phyloP scores from a whole-genome alignment of 2,329 filamentous ascomycete genomes.

The Harringtonia lauricola region DNA sequence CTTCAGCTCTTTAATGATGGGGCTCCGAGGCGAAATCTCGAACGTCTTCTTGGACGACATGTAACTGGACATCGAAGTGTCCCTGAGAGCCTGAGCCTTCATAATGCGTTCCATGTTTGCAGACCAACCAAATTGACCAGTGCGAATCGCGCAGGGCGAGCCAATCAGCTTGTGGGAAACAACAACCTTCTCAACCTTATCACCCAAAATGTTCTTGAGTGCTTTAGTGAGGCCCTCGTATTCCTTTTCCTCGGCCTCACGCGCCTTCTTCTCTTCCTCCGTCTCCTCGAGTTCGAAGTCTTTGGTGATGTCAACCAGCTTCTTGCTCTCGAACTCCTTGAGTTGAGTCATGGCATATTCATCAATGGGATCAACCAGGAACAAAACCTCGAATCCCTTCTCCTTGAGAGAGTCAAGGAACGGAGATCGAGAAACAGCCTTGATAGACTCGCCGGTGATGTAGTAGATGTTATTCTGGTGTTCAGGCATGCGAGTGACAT shows the following conservation, averaged over 20 bases:
- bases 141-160: conserved; percentile 96
- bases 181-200: conserved; percentile 99
- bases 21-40: conserved; percentile 97
- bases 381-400: conserved; percentile 99
- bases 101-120: conserved; percentile 99
- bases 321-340: conserved; percentile 99
- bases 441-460: conserved; percentile 99
- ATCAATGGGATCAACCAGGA: conserved; percentile 98
- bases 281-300: conserved; percentile 99
- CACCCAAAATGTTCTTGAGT: conserved; percentile 97
- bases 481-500: conserved; percentile 98
- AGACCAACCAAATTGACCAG: conserved; percentile 98
- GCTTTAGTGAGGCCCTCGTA: conserved; percentile 89
- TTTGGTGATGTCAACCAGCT: conserved; percentile 99
- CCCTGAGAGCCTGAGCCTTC: conserved; percentile 99
- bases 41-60: conserved; percentile 99
- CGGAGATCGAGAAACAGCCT: conserved; percentile 94
- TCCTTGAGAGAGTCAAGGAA: conserved; percentile 98
- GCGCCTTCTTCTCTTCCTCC: conserved; percentile 95
- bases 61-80: conserved; percentile 99
- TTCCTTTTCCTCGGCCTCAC: conserved; percentile 97
- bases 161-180: conserved; percentile 95
- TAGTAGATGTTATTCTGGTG: conserved; percentile 99
- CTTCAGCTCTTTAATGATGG: conserved; percentile 98
- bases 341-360: conserved; percentile 99